Conservation (phyloP, 805 yeast species). For the Metschnikowia drakensbergensis region DNA sequence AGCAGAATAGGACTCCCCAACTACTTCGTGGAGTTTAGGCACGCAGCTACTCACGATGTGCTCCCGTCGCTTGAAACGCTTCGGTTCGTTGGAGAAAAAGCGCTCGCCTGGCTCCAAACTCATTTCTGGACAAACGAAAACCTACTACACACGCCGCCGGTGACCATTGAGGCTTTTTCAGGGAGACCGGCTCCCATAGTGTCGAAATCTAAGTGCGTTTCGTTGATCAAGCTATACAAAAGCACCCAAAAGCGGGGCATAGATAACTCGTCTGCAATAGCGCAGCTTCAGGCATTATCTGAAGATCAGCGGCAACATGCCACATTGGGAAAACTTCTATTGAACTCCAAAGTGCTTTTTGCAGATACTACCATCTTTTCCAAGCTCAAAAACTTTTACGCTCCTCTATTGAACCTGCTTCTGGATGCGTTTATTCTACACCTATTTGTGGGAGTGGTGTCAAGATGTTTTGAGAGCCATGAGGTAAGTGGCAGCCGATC, state of each 20-base stretch:
- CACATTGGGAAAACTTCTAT: neutral
- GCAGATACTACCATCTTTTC: neutral
- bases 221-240: slow-evolving; percentile 2
- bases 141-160: slow-evolving; percentile 5
- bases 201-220: neutral
- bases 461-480: neutral
- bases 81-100: slow-evolving; percentile 54
- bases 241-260: slow-evolving; percentile 4
- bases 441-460: neutral
- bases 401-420: slow-evolving; percentile 1
- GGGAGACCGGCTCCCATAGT: neutral
- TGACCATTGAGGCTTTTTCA: neutral
- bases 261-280: neutral
- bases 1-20: slow-evolving; percentile 64
- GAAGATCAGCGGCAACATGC: neutral
- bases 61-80: slow-evolving; percentile 69
- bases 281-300: neutral
- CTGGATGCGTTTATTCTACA: neutral
- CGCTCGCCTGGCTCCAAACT: slow-evolving; percentile 69
- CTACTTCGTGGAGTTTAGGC: slow-evolving; percentile 84
- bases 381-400: neutral
- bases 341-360: slow-evolving; percentile 5
- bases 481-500: neutral
- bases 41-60: slow-evolving; percentile 84
- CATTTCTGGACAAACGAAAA: slow-evolving; percentile 58